These are phyloP conservation scores for Solanum dulcamara DNA, from an alignment of 257 asterid species.

Conservation along the genomic window DNA sequence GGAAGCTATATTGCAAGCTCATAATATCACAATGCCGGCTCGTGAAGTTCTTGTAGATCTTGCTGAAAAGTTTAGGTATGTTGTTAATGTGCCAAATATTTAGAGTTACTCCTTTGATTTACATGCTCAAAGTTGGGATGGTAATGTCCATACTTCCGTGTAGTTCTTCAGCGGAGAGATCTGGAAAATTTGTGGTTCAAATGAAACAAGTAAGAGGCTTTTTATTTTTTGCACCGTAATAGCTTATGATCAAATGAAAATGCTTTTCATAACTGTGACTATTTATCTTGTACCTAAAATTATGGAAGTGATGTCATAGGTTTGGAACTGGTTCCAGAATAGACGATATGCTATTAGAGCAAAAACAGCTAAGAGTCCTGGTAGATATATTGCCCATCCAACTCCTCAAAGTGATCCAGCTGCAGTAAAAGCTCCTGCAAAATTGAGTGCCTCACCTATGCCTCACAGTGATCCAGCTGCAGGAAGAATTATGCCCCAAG, in stretches of 20 bases:
- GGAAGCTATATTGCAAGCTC: conserved; percentile 77
- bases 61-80: conserved; percentile 78
- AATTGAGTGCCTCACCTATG: conserved; percentile 19
- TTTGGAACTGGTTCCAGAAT: conserved; percentile 79
- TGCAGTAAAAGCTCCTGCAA: conserved; percentile 12
- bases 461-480: conserved; percentile 41
- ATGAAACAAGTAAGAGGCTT: conserved; percentile 55
- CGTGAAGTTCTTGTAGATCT: conserved; percentile 78
- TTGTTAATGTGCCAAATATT: not conserved
- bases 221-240: not conserved
- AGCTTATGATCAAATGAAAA: not conserved
- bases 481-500: conserved; percentile 36
- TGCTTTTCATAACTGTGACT: not conserved
- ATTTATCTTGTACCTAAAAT: not conserved
- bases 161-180: conserved; percentile 70
- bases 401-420: conserved; percentile 38
- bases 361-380: conserved; percentile 45
- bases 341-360: conserved; percentile 83
- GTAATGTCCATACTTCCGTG: conserved; percentile 12
- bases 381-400: conserved; percentile 26
- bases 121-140: not conserved
- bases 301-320: conserved; percentile 20
- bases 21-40: conserved; percentile 53
- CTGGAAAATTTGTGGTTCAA: conserved; percentile 64
- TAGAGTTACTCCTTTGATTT: not conserved